Evolutionary conservation across 2,329 filamentous ascomycete genomes (phyloP).

Genomic region (Penicillium sp.): DNA sequence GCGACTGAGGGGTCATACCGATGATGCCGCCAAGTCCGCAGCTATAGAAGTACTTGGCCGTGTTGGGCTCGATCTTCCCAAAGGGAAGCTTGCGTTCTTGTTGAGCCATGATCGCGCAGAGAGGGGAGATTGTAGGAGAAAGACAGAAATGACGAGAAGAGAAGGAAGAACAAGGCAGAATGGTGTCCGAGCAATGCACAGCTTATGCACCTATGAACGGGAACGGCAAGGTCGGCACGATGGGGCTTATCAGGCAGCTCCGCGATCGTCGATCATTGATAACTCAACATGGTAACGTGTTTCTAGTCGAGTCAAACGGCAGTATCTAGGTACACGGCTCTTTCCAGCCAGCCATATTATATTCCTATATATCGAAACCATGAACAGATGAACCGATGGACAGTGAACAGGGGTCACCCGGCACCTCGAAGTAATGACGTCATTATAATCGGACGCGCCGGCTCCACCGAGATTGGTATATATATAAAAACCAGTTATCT

Average conservation of each 20-base stretch:
- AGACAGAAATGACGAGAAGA: background rate
- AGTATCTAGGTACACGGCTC: background rate
- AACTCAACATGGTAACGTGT: background rate
- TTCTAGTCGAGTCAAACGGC: background rate
- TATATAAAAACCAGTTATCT: background rate
- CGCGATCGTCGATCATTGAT: background rate
- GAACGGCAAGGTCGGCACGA: constrained; percentile 21
- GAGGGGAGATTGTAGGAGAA: background rate
- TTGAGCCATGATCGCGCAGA: constrained; percentile 24
- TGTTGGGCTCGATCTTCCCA: constrained; percentile 72
- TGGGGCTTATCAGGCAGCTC: constrained; percentile 3
- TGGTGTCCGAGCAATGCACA: constrained; percentile 15
- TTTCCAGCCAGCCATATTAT: background rate
- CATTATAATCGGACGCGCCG: constrained; percentile 11
- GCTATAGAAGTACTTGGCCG: constrained; percentile 75
- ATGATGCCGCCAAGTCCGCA: constrained; percentile 75
- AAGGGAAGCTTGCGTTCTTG: constrained; percentile 37
- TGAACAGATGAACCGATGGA: background rate
- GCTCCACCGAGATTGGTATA: constrained; percentile 1
- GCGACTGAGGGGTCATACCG: constrained; percentile 24
- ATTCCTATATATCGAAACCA: background rate
- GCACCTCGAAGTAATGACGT: constrained; percentile 8
- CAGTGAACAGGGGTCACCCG: background rate
- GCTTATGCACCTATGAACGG: constrained; percentile 3
- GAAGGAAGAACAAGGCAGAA: background rate